Evolutionary conservation across 768 basidiomycete genomes (phyloP), one percentile per base, ranked within the genome.

Genomic region (Dictyophora rubrovolvata): DNA sequence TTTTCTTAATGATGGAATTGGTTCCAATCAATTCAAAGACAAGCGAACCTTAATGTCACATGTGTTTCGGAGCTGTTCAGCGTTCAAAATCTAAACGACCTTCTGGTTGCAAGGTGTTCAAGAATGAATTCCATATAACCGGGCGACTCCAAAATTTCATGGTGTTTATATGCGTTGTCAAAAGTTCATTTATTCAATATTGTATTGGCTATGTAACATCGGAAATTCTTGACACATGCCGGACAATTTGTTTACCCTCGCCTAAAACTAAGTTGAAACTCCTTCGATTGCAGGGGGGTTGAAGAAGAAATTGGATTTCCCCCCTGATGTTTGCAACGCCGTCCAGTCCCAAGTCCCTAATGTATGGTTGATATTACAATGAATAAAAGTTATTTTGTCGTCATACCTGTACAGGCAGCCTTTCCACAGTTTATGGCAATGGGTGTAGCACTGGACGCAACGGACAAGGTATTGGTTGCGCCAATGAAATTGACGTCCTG

Each of bases 381-480:
- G 53, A 20, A 53, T 50, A 2, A 42, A 7, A 42, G 42, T 42
- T 42, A 14, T 42, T 14, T n/a, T 4, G 12, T 42, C 4, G 4
- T 12, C 11, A 42, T 48, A 79, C 81, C 81, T 28, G 67, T 71
- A 69, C 82, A 85, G 28, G 78, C 69, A 1, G 73, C 75, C 2
- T 37, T 28, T 51, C 83, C 84, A 63, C 84, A 86, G 65, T 84
- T 78, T 3, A 84, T 75, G 11, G 77, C 78, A 47, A 81, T 75
- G 49, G 68, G 72, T 56, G 75, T 59, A 1, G 80, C 84, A 22
- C 66, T 65, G 55, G 67, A 71, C 28, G 53, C 64, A 21, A 84
- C 79, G 0, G 69, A 62, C 51, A 86, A 66, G 0, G 68, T 72
- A 37, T 74, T 82, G 47, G 68, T 67, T 0, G 71, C 68, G 9